Evolutionary conservation across 83 land plant species (phyloP).

Genomic region (Larix sibirica): DNA sequence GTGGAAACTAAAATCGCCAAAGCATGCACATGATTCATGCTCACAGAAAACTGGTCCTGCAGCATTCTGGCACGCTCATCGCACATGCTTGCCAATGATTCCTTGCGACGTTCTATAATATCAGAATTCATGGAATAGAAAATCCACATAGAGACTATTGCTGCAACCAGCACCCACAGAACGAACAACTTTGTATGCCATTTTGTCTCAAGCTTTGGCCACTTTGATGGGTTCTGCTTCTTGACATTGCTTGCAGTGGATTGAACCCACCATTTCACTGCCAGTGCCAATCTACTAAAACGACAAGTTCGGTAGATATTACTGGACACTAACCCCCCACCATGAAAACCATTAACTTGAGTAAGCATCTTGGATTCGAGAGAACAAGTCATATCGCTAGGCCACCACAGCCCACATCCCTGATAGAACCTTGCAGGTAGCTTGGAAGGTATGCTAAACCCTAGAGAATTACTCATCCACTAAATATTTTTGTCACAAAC

Average conservation of each 20-base stretch:
- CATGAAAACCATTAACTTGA: slow-evolving; percentile 5
- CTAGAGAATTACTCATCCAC: slow-evolving; percentile 6
- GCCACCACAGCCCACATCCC: background rate
- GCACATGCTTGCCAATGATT: slow-evolving; percentile 84
- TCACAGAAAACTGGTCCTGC: slow-evolving; percentile 91
- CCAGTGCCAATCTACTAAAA: slow-evolving; percentile 9
- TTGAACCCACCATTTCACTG: slow-evolving; percentile 19
- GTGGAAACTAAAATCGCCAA: slow-evolving; percentile 89
- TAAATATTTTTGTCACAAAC: background rate
- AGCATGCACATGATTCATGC: slow-evolving; percentile 98
- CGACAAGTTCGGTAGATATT: slow-evolving; percentile 6
- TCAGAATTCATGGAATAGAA: slow-evolving; percentile 54
- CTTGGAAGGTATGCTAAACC: background rate
- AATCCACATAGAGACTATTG: slow-evolving; percentile 32
- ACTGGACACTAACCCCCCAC: background rate
- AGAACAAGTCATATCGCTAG: slow-evolving; percentile 5
- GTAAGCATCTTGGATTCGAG: slow-evolving; percentile 9
- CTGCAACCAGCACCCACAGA: slow-evolving; percentile 40
- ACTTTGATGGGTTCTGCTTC: background rate
- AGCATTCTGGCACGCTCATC: slow-evolving; percentile 96
- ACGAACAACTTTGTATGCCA: slow-evolving; percentile 51
- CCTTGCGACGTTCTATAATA: slow-evolving; percentile 59
- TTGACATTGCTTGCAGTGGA: background rate
- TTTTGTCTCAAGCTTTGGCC: slow-evolving; percentile 14
- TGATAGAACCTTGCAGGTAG: background rate